phyloP scores from a whole-genome alignment of 2,329 filamentous ascomycete species.

The Fusarium transvaalense region DNA sequence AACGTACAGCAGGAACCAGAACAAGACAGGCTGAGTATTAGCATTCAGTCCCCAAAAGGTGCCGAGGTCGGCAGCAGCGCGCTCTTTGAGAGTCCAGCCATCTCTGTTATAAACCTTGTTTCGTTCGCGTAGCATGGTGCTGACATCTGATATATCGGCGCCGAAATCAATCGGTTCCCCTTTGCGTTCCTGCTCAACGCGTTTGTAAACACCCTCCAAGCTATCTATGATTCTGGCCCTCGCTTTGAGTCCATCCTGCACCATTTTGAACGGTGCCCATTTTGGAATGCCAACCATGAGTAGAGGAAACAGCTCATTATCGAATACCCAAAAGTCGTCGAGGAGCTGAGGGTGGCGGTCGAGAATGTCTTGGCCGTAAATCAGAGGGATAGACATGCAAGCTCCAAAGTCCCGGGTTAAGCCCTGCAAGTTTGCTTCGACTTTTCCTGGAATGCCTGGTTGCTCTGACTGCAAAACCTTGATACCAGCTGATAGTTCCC shows the following conservation, averaged over 20 bases:
- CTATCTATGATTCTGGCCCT: slow-evolving; percentile 25
- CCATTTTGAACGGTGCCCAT: slow-evolving; percentile 36
- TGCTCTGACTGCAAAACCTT: not conserved
- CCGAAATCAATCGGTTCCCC: slow-evolving; percentile 29
- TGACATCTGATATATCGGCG: slow-evolving; percentile 35
- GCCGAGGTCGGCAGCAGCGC: slow-evolving; percentile 17
- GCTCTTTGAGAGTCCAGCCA: slow-evolving; percentile 26
- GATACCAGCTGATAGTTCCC: slow-evolving; percentile 37
- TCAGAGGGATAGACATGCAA: slow-evolving; percentile 39
- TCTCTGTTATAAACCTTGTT: slow-evolving; percentile 28
- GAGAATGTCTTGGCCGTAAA: slow-evolving; percentile 43
- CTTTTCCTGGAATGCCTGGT: not conserved
- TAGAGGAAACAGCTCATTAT: slow-evolving; percentile 40
- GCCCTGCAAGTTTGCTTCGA: slow-evolving; percentile 28
- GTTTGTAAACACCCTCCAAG: slow-evolving; percentile 17
- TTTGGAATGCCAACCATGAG: slow-evolving; percentile 39
- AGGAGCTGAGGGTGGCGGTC: slow-evolving; percentile 27
- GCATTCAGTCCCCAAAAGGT: slow-evolving; percentile 43
- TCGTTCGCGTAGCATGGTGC: slow-evolving; percentile 29
- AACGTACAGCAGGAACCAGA: slow-evolving; percentile 39
- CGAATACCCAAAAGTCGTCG: slow-evolving; percentile 43
- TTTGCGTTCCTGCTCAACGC: slow-evolving; percentile 17
- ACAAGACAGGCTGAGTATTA: slow-evolving; percentile 40
- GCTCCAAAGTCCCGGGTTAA: slow-evolving; percentile 41
- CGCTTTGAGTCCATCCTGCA: slow-evolving; percentile 36